Evolutionary conservation across 2,329 filamentous ascomycete genomes (phyloP), one percentile per base, ranked within the genome.

Genomic region (Lasiodiplodia citricola): DNA sequence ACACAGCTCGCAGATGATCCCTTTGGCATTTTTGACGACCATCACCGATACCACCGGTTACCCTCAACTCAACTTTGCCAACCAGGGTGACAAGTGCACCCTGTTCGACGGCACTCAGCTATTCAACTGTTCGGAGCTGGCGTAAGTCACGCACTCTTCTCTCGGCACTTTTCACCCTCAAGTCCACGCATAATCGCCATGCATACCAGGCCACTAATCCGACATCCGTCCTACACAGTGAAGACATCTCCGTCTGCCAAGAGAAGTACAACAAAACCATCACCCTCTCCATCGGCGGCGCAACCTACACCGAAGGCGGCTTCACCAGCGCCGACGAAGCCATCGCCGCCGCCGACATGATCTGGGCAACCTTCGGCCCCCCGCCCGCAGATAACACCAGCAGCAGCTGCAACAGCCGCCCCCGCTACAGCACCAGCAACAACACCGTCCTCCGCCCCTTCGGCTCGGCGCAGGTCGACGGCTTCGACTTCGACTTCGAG

Each of bases 401-500:
- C 31, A 35, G 31, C 31, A 8, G 8, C 31, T 8, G 31, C 31
- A 8, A 2, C 31, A 35, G 28, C 28, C 28, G 28, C 31, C 31
- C 6, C 31, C 8, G 8, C 31, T 35, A 35, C 41, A n/a, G 0
- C 44, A 2, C 18, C 18, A 21, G 18, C 44, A 47, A 21, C 4
- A 74, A 78, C 47, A 78, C 77, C 1, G 81, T 81, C 8, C 83
- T 87, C 68, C 87, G 92, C 10, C 91, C 91, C 1, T 93, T 93
- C 75, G 89, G 89, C 66, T 79, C 80, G 14, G 87, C 88, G 11
- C 83, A 87, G 4, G 80, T 94, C 52, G 90, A 94, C 76, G 92
- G 92, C 4, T 93, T 94, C 77, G 91, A 94, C 79, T 88, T 93
- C 71, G 91, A 94, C 77, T 89, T 93, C 70, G 91, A 93, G 80